Conservation (phyloP, 2,329 filamentous ascomycete genomes). For the Alternaria atra region DNA sequence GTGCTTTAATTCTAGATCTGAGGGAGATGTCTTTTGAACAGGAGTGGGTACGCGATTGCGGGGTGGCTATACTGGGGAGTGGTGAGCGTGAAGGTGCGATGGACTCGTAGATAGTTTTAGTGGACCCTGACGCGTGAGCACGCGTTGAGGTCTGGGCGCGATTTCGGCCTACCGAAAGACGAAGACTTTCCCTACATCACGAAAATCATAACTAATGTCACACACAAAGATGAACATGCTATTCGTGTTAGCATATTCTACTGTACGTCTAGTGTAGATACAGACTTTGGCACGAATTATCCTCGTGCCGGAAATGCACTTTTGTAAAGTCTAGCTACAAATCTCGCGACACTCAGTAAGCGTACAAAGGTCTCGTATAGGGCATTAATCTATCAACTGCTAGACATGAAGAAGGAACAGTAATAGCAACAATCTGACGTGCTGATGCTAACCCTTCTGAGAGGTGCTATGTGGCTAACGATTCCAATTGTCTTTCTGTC, state of each 20-base stretch:
- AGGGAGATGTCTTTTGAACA: not conserved
- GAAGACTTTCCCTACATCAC: not conserved
- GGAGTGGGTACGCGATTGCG: conserved; percentile 2
- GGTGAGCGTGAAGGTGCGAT: conserved; percentile 24
- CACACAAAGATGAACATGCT: too few relatives aligned
- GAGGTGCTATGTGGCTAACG: not conserved
- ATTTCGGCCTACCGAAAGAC: not conserved
- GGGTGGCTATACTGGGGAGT: conserved; percentile 10
- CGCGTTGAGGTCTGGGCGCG: conserved; percentile 33
- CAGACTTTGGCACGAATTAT: not conserved
- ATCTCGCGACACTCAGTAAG: not conserved
- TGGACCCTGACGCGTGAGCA: conserved; percentile 41
- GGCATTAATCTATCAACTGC: not conserved
- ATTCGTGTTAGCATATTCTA: not conserved
- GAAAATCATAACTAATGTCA: not conserved
- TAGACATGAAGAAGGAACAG: not conserved
- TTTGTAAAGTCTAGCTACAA: not conserved
- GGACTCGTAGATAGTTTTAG: conserved; percentile 22
- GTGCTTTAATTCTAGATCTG: not conserved
- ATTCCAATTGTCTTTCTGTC: not conserved
- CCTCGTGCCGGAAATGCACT: not conserved
- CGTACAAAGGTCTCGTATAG: not conserved
- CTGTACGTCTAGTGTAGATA: not conserved
- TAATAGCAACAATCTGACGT: too few relatives aligned
- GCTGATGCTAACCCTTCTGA: too few relatives aligned